Percentiles rank a stretch among this genome's conserved stretches.
These are phyloP conservation scores for Panaeolus cyanescens DNA, from an alignment of 768 basidiomycete species.

Conservation along the genomic window DNA sequence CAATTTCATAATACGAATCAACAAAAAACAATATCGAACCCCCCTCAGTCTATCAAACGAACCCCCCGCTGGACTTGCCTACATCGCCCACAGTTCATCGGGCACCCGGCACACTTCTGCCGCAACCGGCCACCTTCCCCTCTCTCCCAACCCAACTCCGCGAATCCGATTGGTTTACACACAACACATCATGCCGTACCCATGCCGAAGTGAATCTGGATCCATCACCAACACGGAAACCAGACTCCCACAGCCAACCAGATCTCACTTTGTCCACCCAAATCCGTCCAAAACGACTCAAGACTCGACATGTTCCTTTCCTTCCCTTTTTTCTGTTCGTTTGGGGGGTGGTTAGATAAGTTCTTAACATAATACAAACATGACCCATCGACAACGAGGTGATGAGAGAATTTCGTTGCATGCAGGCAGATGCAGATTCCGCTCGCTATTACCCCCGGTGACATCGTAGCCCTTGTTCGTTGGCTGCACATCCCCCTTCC, in stretches of 20 bases:
- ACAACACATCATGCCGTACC: not conserved
- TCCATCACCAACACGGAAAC: not conserved
- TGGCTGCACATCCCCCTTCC: no score
- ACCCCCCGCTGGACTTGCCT: conserved; percentile 2
- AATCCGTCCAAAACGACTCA: not conserved
- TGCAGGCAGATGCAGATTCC: no score
- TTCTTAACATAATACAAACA: not conserved
- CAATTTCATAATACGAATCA: not conserved
- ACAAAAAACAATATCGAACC: not conserved
- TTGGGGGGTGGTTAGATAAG: no score
- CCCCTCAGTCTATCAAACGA: not conserved
- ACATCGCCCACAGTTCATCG: not conserved
- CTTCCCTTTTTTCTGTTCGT: no score
- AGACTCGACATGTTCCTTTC: no score
- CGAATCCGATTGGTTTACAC: not conserved
- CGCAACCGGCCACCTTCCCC: not conserved
- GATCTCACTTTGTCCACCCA: not conserved
- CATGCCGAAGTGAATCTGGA: not conserved
- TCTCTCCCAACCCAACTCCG: not conserved
- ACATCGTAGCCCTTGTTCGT: not conserved
- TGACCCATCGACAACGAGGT: no score
- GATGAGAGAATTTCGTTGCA: not conserved
- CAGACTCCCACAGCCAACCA: not conserved
- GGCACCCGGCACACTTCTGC: not conserved
- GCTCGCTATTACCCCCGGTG: not conserved